phyloP scores from a whole-genome alignment of 495 filamentous ascomycete species.

The Xylaria bambusicola region DNA sequence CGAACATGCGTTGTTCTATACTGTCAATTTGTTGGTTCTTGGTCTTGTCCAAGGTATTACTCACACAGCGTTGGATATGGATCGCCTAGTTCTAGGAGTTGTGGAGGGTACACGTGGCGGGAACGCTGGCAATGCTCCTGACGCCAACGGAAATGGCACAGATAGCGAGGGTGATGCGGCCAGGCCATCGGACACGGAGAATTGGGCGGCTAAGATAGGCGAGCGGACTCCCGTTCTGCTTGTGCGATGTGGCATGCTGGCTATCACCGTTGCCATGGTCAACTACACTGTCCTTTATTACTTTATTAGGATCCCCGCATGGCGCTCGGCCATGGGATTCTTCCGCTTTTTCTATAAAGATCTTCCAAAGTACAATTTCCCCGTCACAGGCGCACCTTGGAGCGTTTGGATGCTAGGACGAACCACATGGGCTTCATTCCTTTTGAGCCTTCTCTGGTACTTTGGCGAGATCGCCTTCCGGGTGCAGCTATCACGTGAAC shows the following conservation, averaged over 20 bases:
- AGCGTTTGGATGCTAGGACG: conserved; percentile 59
- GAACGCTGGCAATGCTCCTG: background rate
- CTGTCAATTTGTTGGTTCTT: conserved; percentile 65
- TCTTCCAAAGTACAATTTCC: conserved; percentile 67
- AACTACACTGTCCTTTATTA: conserved; percentile 63
- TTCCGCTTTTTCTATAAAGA: conserved; percentile 68
- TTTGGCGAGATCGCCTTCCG: conserved; percentile 74
- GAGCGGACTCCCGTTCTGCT: conserved; percentile 22
- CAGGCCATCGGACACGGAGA: conserved; percentile 3
- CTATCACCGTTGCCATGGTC: conserved; percentile 46
- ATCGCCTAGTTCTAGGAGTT: conserved; percentile 60
- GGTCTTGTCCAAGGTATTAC: conserved; percentile 66
- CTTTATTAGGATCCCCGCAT: conserved; percentile 64
- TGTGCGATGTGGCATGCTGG: conserved; percentile 30
- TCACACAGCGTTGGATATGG: conserved; percentile 76
- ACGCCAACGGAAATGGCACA: conserved; percentile 16
- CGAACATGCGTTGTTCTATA: conserved; percentile 81
- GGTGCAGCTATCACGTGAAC: conserved; percentile 73
- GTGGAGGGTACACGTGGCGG: conserved; percentile 29
- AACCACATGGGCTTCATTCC: conserved; percentile 62
- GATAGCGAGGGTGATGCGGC: background rate
- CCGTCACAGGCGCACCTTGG: conserved; percentile 59
- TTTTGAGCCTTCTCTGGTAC: conserved; percentile 74
- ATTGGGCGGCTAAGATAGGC: conserved; percentile 13
- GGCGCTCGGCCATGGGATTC: conserved; percentile 66